Base-by-base conservation (phyloP, 768 basidiomycete genomes). In the Clitopilus passeckerianus region DNA sequence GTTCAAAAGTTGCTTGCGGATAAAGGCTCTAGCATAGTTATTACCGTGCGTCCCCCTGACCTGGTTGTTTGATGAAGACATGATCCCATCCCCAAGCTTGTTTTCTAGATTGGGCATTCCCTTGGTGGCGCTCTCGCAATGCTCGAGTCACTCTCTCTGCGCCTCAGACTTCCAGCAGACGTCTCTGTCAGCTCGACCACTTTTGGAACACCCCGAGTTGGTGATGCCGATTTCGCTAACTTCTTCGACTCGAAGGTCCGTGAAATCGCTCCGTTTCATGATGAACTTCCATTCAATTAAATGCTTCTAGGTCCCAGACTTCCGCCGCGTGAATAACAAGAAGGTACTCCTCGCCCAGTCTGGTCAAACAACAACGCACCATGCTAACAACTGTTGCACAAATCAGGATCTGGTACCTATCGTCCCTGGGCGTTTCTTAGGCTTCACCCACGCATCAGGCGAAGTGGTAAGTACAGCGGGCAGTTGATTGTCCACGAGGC, bases 61-160 rank as follows among this genome's bases (percentile, higher is more conserved):
- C n/a, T n/a, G n/a, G n/a, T n/a, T n/a, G n/a, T n/a, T n/a, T n/a
- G n/a, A n/a, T n/a, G n/a, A n/a, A n/a, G n/a, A n/a, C n/a, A n/a
- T n/a, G n/a, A n/a, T n/a, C n/a, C n/a, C n/a, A n/a, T n/a, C n/a
- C n/a, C n/a, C n/a, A n/a, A n/a, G n/a, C n/a, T n/a, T n/a, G n/a
- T n/a, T n/a, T n/a, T n/a, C n/a, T 41, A 62, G 73, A 65, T 77
- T 15, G 75, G 76, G 10, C 77, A 77, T 60, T 77, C 76, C 41
- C 74, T 78, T 12, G 76, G 78, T 27, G 77, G 72, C 24, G 76
- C 76, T 5, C 70, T 80, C n/a, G 75, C 75, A 5, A 73, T 77
- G 64, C 69, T 79, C 7, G 71, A 75, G 20, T 74, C 75, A 24
- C 58, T 78, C 35, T 75, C 72, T 61, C 65, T 78, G 57, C 64